Percentiles rank a stretch among this genome's conserved stretches.
Conservation (phyloP, 2,329 filamentous ascomycete species). For the Exophiala phaeomuriformis region DNA sequence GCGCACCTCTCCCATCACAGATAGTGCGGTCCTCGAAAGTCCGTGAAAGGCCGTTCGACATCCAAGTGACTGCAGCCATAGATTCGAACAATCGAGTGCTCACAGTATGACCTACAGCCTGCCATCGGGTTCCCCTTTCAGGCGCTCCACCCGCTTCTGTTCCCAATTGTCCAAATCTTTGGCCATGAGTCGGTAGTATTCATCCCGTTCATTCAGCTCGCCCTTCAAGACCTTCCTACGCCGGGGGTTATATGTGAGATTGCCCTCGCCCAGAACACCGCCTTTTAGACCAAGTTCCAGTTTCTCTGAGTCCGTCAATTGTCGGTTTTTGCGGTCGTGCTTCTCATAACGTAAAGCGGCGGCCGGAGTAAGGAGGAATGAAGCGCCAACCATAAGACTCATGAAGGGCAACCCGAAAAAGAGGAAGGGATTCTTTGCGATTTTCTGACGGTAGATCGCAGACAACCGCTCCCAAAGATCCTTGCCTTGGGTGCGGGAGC, state of each 20-base stretch:
- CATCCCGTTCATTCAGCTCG: conserved; percentile 35
- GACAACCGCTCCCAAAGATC: conserved; percentile 48
- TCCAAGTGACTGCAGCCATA: too few relatives aligned
- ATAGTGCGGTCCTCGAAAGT: too few relatives aligned
- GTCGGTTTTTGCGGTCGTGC: conserved; percentile 80
- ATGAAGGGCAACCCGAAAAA: conserved; percentile 94
- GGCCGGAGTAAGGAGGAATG: conserved; percentile 88
- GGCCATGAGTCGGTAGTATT: conserved; percentile 59
- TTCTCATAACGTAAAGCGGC: conserved; percentile 90
- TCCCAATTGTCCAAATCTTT: conserved; percentile 96
- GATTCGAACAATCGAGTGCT: neutral
- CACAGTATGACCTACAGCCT: conserved; percentile 47
- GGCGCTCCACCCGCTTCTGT: conserved; percentile 83
- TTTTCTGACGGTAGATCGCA: conserved; percentile 64
- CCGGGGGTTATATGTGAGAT: conserved; percentile 52
- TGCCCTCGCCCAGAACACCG: conserved; percentile 66
- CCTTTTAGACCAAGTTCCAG: conserved; percentile 66
- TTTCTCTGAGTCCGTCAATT: conserved; percentile 78
- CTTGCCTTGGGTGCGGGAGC: conserved; percentile 28
- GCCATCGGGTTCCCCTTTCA: conserved; percentile 85
- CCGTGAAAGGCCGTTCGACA: too few relatives aligned
- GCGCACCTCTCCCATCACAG: too few relatives aligned
- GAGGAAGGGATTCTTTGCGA: conserved; percentile 76
- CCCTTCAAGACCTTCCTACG: conserved; percentile 29
- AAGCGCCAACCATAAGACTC: conserved; percentile 78